Evolutionary conservation across 345 rosid genomes (phyloP), one percentile per base, ranked within the genome.

Genomic region (Murraya paniculata): DNA sequence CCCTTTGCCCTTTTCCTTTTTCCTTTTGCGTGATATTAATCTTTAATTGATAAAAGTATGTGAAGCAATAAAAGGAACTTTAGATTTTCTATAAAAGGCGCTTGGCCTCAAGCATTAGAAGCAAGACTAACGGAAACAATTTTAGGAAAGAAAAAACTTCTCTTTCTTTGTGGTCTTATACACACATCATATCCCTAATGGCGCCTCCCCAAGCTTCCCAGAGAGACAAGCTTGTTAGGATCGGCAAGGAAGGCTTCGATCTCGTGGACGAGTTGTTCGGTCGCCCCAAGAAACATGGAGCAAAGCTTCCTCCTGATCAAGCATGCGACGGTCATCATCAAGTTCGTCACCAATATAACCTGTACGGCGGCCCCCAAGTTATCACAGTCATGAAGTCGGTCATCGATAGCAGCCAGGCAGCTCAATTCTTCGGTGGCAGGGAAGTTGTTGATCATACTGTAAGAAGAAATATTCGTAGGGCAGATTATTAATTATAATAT

Each of bases 241-340:
- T 39, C 39, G 79, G 67, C 70, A n/a, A 25, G 48, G 74, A 68
- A 1, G 74, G 60, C 30, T 77, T 58, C 39, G 80, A 39, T 39
- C 4, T 68, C 0, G 4, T 69, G 27, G 68, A 77, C 31, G 4
- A 16, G 53, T 10, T 55, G 11, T 76, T 30, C 22, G 45, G 45
- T 39, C 9, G 5, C 57, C 57, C 57, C 22, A 53, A 19, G 57
- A 53, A 2, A 36, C 19, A 18, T 18, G 31, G 1, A 25, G 27
- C 11, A 0, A 11, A 22, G 71, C 22, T 25, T 50, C 56, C 64
- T n/a, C 4, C 60, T 18, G 16, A 21, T 9, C 56, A 7, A 16
- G 19, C 45, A 27, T n/a, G 18, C 0, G 6, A 45, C 9, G 45
- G 2, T 39, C 45, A 1, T 6, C 8, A 6, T 6, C 13, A 39